Evolutionary conservation across 176 grass and related monocot species (phyloP).

Genomic region (Chloris gayana): DNA sequence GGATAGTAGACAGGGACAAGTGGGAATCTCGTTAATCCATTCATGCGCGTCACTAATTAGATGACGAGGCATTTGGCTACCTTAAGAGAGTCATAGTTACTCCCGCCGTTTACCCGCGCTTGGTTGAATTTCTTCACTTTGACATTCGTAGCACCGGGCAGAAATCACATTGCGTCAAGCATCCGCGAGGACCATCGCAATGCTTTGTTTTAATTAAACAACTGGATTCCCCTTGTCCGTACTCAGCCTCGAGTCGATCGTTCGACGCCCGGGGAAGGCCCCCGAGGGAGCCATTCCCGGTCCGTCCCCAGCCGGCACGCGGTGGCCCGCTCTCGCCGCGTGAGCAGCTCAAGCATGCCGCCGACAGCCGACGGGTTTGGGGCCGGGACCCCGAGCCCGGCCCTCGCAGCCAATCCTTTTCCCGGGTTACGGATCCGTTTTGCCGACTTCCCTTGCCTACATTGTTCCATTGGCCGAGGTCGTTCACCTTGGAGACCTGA

Average conservation of each 20-base stretch:
- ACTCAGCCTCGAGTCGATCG: too few species aligned
- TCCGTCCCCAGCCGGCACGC: constrained; percentile 23
- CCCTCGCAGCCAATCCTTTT: too few species aligned
- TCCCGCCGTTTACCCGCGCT: constrained; percentile 68
- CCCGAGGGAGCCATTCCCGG: too few species aligned
- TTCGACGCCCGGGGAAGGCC: too few species aligned
- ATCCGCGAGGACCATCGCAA: constrained; percentile 47
- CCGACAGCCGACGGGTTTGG: constrained; percentile 13
- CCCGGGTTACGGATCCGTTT: constrained; percentile 79
- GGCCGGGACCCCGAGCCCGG: constrained; percentile 57
- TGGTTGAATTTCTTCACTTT: constrained; percentile 94
- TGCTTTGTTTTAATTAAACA: constrained; percentile 87
- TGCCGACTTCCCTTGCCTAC: constrained; percentile 46
- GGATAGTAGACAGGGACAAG: too few species aligned
- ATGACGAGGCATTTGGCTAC: constrained; percentile 70
- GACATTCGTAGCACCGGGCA: too few species aligned
- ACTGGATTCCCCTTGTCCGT: constrained; percentile 68
- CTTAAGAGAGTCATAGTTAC: constrained; percentile 95
- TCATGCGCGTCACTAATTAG: constrained; percentile 75
- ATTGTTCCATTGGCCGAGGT: constrained; percentile 77
- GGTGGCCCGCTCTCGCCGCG: constrained; percentile 21
- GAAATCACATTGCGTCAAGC: too few species aligned
- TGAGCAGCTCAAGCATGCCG: constrained; percentile 12
- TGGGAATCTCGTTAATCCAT: constrained; percentile 68
- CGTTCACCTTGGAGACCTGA: constrained; percentile 82